Percentiles rank a stretch among this genome's conserved stretches.
phyloP scores from a whole-genome alignment of 2,329 filamentous ascomycete genomes.

The Diaporthe ampelina region DNA sequence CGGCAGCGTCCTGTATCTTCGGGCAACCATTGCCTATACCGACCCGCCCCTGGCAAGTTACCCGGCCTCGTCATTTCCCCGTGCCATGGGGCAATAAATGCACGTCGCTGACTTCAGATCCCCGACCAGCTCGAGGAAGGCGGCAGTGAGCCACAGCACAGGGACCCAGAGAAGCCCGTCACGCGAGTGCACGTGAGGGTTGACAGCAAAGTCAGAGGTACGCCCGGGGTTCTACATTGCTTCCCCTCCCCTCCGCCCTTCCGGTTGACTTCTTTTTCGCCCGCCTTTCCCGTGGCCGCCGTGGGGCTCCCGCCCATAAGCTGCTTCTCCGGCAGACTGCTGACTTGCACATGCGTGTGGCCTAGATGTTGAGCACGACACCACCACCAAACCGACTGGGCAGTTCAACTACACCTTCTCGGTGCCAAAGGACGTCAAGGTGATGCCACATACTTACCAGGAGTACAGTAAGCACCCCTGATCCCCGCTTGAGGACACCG shows the following conservation, averaged over 20 bases:
- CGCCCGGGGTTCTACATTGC: not conserved
- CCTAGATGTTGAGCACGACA: slow-evolving; percentile 71
- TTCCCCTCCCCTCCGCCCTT: too few species aligned
- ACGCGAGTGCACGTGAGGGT: slow-evolving; percentile 77
- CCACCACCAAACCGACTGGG: slow-evolving; percentile 73
- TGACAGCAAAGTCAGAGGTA: slow-evolving; percentile 74
- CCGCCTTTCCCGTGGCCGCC: not conserved
- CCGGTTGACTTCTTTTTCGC: not conserved
- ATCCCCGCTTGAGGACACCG: too few species aligned
- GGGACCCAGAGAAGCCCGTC: slow-evolving; percentile 46
- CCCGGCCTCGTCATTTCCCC: not conserved
- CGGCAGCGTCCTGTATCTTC: slow-evolving; percentile 81
- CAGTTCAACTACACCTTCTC: slow-evolving; percentile 80
- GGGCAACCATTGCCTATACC: slow-evolving; percentile 79
- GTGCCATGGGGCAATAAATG: not conserved
- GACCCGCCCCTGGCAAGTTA: slow-evolving; percentile 63
- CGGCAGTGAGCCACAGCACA: slow-evolving; percentile 59
- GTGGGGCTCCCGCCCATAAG: not conserved
- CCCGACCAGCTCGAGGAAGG: slow-evolving; percentile 53
- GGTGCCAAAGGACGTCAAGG: slow-evolving; percentile 54
- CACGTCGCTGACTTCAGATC: not conserved
- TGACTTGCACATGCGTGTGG: not conserved
- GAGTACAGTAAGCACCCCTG: slow-evolving; percentile 50
- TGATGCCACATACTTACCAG: slow-evolving; percentile 56
- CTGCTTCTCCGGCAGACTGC: not conserved